Base-by-base conservation (phyloP, 768 basidiomycete genomes). In the Gymnopilus junonius region DNA sequence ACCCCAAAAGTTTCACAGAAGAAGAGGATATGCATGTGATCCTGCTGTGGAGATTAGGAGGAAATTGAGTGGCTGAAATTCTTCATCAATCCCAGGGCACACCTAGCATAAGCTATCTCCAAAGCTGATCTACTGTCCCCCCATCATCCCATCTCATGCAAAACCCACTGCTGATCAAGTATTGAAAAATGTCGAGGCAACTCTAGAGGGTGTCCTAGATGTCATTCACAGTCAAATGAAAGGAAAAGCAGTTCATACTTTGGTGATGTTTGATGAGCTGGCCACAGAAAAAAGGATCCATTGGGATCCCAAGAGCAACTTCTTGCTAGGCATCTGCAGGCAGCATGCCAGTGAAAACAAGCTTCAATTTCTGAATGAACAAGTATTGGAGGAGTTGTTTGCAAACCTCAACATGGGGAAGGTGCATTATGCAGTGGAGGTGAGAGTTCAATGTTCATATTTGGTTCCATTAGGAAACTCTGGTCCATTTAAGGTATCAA, bases 251-350 rank as follows among this genome's bases (percentile, higher is more conserved):
- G 17, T 67, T 2, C 75, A 77, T 48, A 39, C 53, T 2, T 61
- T 75, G 5, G 3, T 74, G 50, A 74, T 75, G 69, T 67, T 73
- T 25, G 73, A 77, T 63, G 74, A 76, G 65, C 14, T 76, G 10
- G 69, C 69, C 1, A 55, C 59, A 0, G 71, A 77, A 56, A 69
- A 69, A 21, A 55, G 71, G 17, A 59, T 70, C 15, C 58, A 71
- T 0, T 74, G 63, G 65, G 68, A 75, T 58, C 25, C 27, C 3
- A 59, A 51, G 27, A 69, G 71, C 2, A 73, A 76, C 43, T 29
- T 59, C 2, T 70, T 76, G 34, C 35, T 74, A 0, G 74, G 75
- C 4, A 45, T 74, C 0, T 77, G 75, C 54, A 53, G 72, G 7
- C 51, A 71, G 59, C 75, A 75, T 54, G 71, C 27, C 6, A 0